Conservation (phyloP, 345 rosid species). For the Gossypium raimondii region DNA sequence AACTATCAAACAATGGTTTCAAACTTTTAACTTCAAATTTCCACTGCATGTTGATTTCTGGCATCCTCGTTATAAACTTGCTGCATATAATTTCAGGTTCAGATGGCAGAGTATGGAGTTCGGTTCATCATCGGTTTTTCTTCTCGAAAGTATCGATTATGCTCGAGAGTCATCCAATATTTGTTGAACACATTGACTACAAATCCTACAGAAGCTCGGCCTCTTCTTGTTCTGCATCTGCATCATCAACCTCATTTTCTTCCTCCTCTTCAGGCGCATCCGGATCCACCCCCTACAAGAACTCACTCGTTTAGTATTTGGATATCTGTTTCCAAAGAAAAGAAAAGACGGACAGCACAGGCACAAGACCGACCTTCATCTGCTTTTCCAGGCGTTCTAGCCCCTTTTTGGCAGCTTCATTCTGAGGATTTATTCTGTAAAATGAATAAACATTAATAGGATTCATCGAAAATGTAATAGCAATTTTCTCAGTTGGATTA, state of each 20-base stretch:
- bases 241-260: conserved; percentile 93
- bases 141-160: neutral
- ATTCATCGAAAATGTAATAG: conserved; percentile 6
- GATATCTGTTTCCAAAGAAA: neutral
- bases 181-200: neutral
- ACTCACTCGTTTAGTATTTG: neutral
- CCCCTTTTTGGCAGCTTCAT: conserved; percentile 94
- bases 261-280: conserved; percentile 97
- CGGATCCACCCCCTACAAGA: conserved; percentile 90
- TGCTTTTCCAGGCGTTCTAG: conserved; percentile 91
- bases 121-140: neutral
- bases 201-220: conserved; percentile 61
- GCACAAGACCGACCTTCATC: conserved; percentile 71
- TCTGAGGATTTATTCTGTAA: conserved; percentile 81
- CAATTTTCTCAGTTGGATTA: neutral
- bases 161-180: neutral
- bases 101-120: neutral
- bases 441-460: neutral
- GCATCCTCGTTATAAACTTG: neutral
- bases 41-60: neutral
- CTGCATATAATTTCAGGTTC: neutral
- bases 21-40: neutral
- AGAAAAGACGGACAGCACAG: neutral
- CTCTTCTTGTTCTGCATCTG: conserved; percentile 91
- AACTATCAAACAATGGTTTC: neutral